Conservation (phyloP, 2,329 filamentous ascomycete genomes). For the Fusarium siculi region DNA sequence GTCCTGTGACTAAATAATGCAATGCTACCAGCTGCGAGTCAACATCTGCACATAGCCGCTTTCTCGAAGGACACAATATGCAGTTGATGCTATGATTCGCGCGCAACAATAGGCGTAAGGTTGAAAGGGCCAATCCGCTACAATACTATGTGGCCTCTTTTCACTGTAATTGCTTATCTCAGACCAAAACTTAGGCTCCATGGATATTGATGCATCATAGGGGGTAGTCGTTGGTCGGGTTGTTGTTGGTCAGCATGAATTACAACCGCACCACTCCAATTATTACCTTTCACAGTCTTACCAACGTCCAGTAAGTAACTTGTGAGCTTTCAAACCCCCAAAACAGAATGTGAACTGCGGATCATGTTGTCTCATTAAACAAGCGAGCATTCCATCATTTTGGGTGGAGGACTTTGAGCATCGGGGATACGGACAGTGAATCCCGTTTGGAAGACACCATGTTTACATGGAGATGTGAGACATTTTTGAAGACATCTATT, state of each 20-base stretch:
- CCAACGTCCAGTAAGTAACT: not conserved
- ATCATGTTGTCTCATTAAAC: not conserved
- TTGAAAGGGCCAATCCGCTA: not conserved
- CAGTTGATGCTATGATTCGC: slow-evolving; percentile 7
- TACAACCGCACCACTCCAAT: not conserved
- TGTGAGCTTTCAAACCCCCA: not conserved
- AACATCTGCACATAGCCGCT: slow-evolving; percentile 21
- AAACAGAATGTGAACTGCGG: not conserved
- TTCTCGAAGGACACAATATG: slow-evolving; percentile 25
- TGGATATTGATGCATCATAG: not conserved
- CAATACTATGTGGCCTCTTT: not conserved
- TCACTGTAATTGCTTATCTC: not conserved
- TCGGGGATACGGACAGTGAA: slow-evolving; percentile 2
- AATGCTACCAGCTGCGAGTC: slow-evolving; percentile 3
- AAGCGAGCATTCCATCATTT: slow-evolving; percentile 6
- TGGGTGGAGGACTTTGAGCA: slow-evolving; percentile 12
- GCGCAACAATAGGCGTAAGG: slow-evolving; percentile 1
- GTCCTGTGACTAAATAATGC: not conserved
- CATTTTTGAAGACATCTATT: not conserved
- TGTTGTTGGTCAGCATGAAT: not conserved
- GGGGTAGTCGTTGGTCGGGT: not conserved
- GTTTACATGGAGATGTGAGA: not conserved
- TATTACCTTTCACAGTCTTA: not conserved
- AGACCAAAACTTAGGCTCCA: not conserved
- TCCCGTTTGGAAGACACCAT: slow-evolving; percentile 1